phyloP scores from a whole-genome alignment of 331 rosid genomes.

The Malus hybrid region DNA sequence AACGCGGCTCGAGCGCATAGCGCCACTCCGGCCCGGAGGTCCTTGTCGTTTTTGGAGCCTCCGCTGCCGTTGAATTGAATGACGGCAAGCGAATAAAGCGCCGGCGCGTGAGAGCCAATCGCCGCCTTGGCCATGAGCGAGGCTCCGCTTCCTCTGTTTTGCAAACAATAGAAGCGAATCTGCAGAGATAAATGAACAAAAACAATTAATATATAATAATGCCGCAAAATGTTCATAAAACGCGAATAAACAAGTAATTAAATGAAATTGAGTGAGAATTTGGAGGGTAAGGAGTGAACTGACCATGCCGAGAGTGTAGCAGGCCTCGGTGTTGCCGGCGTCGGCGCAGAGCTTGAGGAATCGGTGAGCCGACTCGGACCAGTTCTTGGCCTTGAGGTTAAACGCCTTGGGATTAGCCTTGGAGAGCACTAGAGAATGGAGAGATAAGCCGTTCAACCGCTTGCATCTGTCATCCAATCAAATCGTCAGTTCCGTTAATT shows the following conservation, averaged over 20 bases:
- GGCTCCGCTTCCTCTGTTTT: constrained; percentile 86
- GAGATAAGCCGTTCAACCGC: constrained; percentile 62
- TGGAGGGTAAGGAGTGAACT: constrained; percentile 13
- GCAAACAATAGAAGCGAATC: constrained; percentile 93
- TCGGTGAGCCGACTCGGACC: constrained; percentile 77
- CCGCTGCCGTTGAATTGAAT: constrained; percentile 98
- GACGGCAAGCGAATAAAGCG: constrained; percentile 82
- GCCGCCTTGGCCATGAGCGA: constrained; percentile 97
- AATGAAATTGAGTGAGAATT: background rate
- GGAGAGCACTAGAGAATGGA: constrained; percentile 50
- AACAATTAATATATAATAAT: background rate
- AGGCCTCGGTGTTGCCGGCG: constrained; percentile 83
- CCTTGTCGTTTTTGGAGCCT: constrained; percentile 86
- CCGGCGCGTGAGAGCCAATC: constrained; percentile 80
- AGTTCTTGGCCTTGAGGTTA: constrained; percentile 40
- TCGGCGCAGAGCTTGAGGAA: constrained; percentile 79
- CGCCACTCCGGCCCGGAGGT: constrained; percentile 91
- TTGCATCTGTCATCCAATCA: constrained; percentile 49
- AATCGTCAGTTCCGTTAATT: background rate
- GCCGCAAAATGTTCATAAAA: background rate
- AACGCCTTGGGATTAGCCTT: constrained; percentile 52
- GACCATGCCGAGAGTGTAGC: constrained; percentile 93
- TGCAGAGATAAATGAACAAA: constrained; percentile 19
- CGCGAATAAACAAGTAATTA: background rate
- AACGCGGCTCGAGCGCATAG: constrained; percentile 94